These are phyloP conservation scores for Colletotrichum limetticola DNA, from an alignment of 2,329 filamentous ascomycete species.

Conservation along the genomic window DNA sequence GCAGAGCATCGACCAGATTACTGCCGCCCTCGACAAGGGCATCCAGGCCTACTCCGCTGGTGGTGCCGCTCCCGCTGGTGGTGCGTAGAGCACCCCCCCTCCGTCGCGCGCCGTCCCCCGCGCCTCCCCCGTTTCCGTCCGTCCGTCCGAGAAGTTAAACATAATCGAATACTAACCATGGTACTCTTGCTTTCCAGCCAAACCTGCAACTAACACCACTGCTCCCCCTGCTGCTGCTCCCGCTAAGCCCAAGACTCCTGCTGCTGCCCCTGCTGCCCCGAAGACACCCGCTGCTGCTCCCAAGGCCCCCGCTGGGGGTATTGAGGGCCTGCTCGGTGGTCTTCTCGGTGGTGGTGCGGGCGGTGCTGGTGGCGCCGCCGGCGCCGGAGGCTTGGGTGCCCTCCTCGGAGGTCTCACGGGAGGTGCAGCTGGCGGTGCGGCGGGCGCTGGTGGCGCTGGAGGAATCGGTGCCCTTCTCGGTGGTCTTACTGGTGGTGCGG, in stretches of 20 bases:
- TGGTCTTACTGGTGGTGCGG: constrained; percentile 3
- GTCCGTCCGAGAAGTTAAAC: background rate
- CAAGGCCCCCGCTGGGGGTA: constrained; percentile 16
- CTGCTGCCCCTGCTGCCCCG: background rate
- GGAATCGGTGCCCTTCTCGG: background rate
- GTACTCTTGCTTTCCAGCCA: background rate
- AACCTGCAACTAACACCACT: constrained; percentile 10
- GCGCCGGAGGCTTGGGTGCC: background rate
- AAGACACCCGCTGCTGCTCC: background rate
- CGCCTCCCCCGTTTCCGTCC: constrained; percentile 1
- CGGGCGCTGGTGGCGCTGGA: background rate
- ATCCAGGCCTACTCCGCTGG: constrained; percentile 33
- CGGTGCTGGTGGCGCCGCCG: constrained; percentile 7
- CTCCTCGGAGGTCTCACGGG: constrained; percentile 12
- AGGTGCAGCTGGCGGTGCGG: constrained; percentile 10
- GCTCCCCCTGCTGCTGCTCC: constrained; percentile 15
- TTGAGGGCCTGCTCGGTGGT: constrained; percentile 13
- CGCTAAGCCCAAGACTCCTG: background rate
- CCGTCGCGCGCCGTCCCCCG: constrained; percentile 11
- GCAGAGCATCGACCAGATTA: constrained; percentile 39
- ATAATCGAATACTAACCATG: constrained; percentile 18
- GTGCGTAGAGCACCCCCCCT: constrained; percentile 27
- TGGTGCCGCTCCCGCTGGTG: background rate
- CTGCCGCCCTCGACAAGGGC: constrained; percentile 36
- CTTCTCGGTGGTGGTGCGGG: constrained; percentile 10